Evolutionary conservation across 768 basidiomycete genomes (phyloP).

Genomic region (Gloeopeniophorella convolvens): DNA sequence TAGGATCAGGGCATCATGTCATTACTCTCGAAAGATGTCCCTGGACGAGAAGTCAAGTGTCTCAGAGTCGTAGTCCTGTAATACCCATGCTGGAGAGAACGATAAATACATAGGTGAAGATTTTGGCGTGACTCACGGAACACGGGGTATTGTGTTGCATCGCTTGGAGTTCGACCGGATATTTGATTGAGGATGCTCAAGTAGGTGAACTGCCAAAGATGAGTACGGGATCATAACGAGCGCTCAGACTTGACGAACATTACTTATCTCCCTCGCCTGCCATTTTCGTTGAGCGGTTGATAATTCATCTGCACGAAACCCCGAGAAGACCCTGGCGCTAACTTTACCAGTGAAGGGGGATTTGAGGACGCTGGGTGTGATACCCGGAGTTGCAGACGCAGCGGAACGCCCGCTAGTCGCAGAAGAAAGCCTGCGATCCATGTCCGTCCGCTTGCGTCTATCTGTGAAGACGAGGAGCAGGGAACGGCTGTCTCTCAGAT

Average conservation of each 20-base stretch:
- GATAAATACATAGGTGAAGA: background rate
- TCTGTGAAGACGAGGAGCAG: conserved; percentile 77
- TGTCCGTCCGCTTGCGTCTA: conserved; percentile 54
- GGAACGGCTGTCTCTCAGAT: conserved; percentile 89
- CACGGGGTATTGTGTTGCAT: conserved; percentile 92
- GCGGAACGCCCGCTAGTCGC: conserved; percentile 35
- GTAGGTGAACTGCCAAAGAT: conserved; percentile 66
- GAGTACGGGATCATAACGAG: background rate
- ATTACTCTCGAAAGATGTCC: conserved; percentile 68
- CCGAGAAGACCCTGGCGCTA: conserved; percentile 42
- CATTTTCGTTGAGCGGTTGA: conserved; percentile 71
- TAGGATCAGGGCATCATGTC: conserved; percentile 4
- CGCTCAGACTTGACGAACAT: conserved; percentile 42
- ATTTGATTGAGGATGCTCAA: conserved; percentile 85
- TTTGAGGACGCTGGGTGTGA: conserved; percentile 44
- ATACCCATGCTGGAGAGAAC: conserved; percentile 68
- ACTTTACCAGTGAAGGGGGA: conserved; percentile 51
- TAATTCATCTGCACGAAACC: conserved; percentile 54
- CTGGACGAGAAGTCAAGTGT: conserved; percentile 57
- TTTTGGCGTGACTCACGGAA: conserved; percentile 51
- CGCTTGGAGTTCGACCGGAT: conserved; percentile 88
- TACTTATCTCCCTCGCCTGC: conserved; percentile 89
- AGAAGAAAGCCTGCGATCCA: conserved; percentile 45
- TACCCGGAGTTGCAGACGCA: conserved; percentile 21
- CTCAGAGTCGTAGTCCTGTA: conserved; percentile 76